Evolutionary conservation across 805 yeast genomes (phyloP), one percentile per base, ranked within the genome.

Genomic region (Kodamaea sagamina): DNA sequence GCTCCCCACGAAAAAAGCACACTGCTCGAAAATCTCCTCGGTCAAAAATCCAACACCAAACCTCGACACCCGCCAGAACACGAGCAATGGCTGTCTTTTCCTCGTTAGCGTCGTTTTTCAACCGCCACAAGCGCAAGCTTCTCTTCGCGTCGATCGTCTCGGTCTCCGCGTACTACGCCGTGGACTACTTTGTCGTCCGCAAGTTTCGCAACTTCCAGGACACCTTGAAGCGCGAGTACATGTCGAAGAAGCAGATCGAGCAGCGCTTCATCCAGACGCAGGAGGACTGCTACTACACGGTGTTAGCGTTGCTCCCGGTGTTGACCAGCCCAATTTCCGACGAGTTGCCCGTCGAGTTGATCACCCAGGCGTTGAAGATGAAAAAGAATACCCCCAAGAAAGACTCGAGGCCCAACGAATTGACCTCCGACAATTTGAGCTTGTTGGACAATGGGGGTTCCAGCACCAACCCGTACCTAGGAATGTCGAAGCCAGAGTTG

Each of bases 201-300:
- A 63, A 63, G 44, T 58, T 71, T 43, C 59, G 68, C 41, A 58
- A 65, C 52, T 68, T 69, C 53, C 74, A 70, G 48, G 62, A 65
- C 42, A 54, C 69, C 3, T 56, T 71, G 48, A 59, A 52, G 41
- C 72, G 71, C 48, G 76, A 71, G 45, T 58, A 68, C 40, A 61
- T 64, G 39, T 67, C 69, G 42, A 68, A 70, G 53, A 72, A 69
- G 47, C 76, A 71, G 47, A 84, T 90, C 46, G 83, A 83, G 52
- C 75, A 93, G 52, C 70, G 97, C 45, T 92, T 89, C 55, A 81
- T 85, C 39, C 97, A 89, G 68, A 92, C 97, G 8, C 97, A 90
- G 57, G 82, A 83, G 52, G 98, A 92, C 63, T 87, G 96, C 36
- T 74, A 85, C 41, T 81, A 81, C 67, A 92, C 97, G 0, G 79